Evolutionary conservation across 768 basidiomycete species (phyloP), one percentile per base, ranked within the genome.

Genomic region (Pulveroboletus sp.): DNA sequence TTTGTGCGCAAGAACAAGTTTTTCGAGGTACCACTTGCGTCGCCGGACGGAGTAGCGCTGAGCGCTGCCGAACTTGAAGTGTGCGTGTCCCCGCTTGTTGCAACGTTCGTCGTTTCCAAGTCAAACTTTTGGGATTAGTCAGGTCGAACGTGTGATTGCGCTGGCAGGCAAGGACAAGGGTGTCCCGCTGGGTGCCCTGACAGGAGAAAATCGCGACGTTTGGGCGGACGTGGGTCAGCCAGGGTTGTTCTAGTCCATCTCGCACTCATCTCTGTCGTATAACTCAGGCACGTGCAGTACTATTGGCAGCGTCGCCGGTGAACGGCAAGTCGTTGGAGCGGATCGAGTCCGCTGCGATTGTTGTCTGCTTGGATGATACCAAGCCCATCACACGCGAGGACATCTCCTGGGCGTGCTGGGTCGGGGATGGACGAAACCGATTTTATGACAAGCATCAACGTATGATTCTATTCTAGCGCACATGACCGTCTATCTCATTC

Each of bases 361-460:
- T 98, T 1, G 76, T 99, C 2, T 84, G 84, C 38, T 74, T 99
- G 18, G 95, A 98, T 60, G 90, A 92, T 65, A 78, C 78, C 10
- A 76, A 76, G 35, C 95, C 95, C 0, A 72, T 89, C 30, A 88
- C 88, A 6, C 77, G 91, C 36, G 89, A 95, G 56, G 83, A 89
- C 27, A 75, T 87, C 11, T 87, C 87, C 49, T 87, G 88, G 84
- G 74, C 71, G 17, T 81, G 82, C 43, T 97, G 95, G 93, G 84
- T 84, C 21, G 95, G 93, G 30, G 80, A 95, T 57, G 94, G 92
- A 21, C 75, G 83, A 43, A 96, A 95, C 67, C 75, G 95, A 52
- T 99, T 88, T 76, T 97, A 85, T 64, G 96, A 98, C 75, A 99
- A 99, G 70, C 95, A 98, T 64, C 90, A 98, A 63, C 61, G 91